phyloP scores from a whole-genome alignment of 1,284 basidiomycete species.

The Apiotrichum laibachii region DNA sequence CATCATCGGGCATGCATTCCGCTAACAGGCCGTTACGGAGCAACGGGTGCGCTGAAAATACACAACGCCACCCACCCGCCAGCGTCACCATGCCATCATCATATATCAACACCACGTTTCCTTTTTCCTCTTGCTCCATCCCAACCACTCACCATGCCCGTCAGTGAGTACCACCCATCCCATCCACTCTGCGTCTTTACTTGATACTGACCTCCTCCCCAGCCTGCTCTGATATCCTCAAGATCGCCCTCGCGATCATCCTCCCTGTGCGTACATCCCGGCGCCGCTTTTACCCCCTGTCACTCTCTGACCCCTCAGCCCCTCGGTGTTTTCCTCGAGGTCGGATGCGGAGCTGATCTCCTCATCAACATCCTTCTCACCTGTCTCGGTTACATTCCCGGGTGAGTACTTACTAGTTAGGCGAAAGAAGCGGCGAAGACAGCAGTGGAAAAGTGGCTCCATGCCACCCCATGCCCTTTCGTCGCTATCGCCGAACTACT shows the following conservation, averaged over 20 bases:
- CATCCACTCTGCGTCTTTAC: no score
- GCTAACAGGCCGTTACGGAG: no score
- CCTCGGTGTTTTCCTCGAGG: constrained; percentile 49
- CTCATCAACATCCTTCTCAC: constrained; percentile 46
- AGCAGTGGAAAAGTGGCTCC: neutral
- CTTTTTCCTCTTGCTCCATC: no score
- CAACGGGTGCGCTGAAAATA: no score
- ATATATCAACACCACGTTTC: neutral
- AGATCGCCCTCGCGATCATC: constrained; percentile 44
- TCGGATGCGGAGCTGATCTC: constrained; percentile 43
- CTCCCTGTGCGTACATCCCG: constrained; percentile 29
- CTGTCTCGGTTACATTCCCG: constrained; percentile 44
- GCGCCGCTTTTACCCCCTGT: neutral
- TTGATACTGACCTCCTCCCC: constrained; percentile 1
- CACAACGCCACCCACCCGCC: no score
- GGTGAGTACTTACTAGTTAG: constrained; percentile 14
- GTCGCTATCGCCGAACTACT: neutral
- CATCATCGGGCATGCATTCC: no score
- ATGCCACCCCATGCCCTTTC: neutral
- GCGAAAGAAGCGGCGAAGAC: no score
- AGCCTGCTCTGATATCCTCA: constrained; percentile 40
- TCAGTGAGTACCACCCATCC: neutral
- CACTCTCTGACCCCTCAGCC: constrained; percentile 16
- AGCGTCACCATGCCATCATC: no score
- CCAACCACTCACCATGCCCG: constrained; percentile 3